phyloP scores from a whole-genome alignment of 2,329 filamentous ascomycete genomes.

The Penicillium sp. region DNA sequence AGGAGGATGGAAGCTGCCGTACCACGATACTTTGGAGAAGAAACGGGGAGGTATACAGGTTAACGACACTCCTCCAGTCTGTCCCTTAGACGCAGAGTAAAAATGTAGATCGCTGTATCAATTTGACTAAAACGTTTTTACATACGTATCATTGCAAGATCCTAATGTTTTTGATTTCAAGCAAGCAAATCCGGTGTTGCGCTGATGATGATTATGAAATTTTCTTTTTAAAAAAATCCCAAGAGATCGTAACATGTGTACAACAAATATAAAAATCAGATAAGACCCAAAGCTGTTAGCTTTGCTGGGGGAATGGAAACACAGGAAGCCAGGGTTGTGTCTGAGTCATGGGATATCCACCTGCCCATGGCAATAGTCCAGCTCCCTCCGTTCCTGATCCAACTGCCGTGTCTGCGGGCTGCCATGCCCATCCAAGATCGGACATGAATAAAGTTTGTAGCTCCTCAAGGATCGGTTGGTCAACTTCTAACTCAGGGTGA shows the following conservation, averaged over 20 bases:
- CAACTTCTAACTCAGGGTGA: not conserved
- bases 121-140: not conserved
- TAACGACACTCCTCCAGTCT: slow-evolving; percentile 27
- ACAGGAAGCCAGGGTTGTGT: slow-evolving; percentile 22
- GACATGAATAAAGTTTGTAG: slow-evolving; percentile 26
- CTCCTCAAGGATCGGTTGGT: slow-evolving; percentile 20
- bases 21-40: slow-evolving; percentile 26
- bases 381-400: slow-evolving; percentile 23
- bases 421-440: slow-evolving; percentile 27
- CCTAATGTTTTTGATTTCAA: not conserved
- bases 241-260: too few relatives aligned
- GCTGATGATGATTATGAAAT: too few relatives aligned
- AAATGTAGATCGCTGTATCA: not conserved
- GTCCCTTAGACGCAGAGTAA: slow-evolving; percentile 29
- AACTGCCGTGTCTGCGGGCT: slow-evolving; percentile 25
- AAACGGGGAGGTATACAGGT: slow-evolving; percentile 33
- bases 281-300: not conserved
- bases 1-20: slow-evolving; percentile 31
- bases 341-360: slow-evolving; percentile 18
- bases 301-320: slow-evolving; percentile 23
- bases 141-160: not conserved
- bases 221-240: too few relatives aligned
- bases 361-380: slow-evolving; percentile 24
- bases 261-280: too few relatives aligned
- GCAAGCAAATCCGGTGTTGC: not conserved